Base-by-base conservation (phyloP, 2,329 filamentous ascomycete species). In the Alternaria sp. region DNA sequence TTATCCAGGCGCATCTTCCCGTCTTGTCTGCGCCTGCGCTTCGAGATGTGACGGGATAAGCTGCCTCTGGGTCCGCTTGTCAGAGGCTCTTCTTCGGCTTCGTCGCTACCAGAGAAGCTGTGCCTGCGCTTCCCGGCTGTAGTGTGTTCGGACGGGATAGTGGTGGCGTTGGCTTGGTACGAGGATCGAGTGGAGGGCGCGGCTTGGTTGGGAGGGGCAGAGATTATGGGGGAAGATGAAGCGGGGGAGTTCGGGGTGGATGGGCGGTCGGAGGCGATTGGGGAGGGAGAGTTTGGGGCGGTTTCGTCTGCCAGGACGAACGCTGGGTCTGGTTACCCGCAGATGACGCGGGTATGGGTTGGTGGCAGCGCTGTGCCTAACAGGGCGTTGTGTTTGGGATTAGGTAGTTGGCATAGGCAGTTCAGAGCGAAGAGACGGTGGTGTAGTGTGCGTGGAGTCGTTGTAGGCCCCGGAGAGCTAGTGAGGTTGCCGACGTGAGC, bases 291-390 rank as follows among this genome's bases (percentile, higher is more conserved):
- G 78, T 81, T 79, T 77, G 81, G 82, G 80, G 86, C 82, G 78
- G 75, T 83, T 83, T 88, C 86, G 87, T 90, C 86, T 86, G 89
- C 90, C 90, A 92, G 89, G 85, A 88, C 89, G 88, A 88, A 76
- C 62, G 68, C 71, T 63, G 67, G 65, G 64, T 54, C 64, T 61
- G 60, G 67, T 71, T 75, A 71, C 68, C 70, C 71, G 76, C 75
- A 73, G 62, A 63, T 63, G 65, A 64, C 62, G 74, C 73, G 71
- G 67, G 64, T 68, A 64, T 57, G 62, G 49, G 56, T 63, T 61
- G 64, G 65, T 58, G 62, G 67, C 62, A 67, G 70, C 63, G 61
- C 51, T 48, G 64, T 65, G 66, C 70, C 67, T 54, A 64, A 54
- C 36, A 57, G 62, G 62, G 59, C 53, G 66, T 55, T 54, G 57